Conservation (phyloP, 495 filamentous ascomycete genomes). For the Penicillium nucicola region DNA sequence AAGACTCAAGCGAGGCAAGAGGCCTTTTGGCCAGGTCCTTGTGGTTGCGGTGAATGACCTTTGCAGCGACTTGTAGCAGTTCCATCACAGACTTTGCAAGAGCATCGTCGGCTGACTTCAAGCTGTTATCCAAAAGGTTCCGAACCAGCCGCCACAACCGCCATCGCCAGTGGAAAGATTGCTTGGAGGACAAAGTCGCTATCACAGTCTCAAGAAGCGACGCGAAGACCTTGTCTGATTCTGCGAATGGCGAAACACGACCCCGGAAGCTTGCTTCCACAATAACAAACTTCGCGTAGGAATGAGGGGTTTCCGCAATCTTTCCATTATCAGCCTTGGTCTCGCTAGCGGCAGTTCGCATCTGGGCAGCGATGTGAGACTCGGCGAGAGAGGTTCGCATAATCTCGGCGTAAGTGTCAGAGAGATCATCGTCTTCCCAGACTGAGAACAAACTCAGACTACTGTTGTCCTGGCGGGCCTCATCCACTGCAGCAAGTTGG, state of each 20-base stretch:
- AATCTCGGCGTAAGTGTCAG: conserved; percentile 35
- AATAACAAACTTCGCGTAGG: conserved; percentile 39
- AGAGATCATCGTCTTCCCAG: conserved; percentile 65
- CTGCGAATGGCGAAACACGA: conserved; percentile 19
- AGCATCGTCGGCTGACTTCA: conserved; percentile 18
- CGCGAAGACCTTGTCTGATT: conserved; percentile 23
- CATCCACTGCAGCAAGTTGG: conserved; percentile 51
- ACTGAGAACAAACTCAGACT: conserved; percentile 32
- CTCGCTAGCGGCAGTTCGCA: conserved; percentile 30
- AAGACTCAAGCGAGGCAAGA: conserved; percentile 32
- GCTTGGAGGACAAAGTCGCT: conserved; percentile 33
- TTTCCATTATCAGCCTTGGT: conserved; percentile 27
- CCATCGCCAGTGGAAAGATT: conserved; percentile 44
- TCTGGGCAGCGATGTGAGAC: conserved; percentile 27
- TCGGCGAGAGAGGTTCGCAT: conserved; percentile 35
- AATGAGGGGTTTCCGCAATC: conserved; percentile 25
- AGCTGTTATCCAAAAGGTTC: conserved; percentile 32
- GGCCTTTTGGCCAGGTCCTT: conserved; percentile 24
- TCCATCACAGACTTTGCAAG: conserved; percentile 14
- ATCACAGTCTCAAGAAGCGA: conserved; percentile 26
- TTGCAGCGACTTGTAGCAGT: conserved; percentile 25
- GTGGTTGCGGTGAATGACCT: conserved; percentile 32
- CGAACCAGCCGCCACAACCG: conserved; percentile 43
- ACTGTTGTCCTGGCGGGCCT: conserved; percentile 28
- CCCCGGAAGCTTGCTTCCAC: conserved; percentile 36